Evolutionary conservation across 1,284 basidiomycete genomes (phyloP).

Genomic region (Hemileia vastatrix): DNA sequence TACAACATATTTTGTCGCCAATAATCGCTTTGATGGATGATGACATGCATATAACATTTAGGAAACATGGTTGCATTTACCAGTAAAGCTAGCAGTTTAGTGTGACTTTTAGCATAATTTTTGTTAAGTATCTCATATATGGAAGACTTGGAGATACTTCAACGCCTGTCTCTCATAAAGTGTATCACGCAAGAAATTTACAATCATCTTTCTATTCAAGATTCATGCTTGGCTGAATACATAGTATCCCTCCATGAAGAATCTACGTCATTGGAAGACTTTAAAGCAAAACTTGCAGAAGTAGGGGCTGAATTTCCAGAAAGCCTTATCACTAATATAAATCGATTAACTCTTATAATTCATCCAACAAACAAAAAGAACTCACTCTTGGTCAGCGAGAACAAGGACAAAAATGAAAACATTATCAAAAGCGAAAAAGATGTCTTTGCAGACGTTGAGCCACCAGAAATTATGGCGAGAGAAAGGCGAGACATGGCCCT

Average conservation of each 20-base stretch:
- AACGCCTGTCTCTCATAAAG: constrained; percentile 74
- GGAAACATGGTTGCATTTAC: too few species aligned
- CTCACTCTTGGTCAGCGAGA: constrained; percentile 31
- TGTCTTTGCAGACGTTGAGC: constrained; percentile 11
- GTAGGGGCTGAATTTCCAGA: constrained; percentile 79
- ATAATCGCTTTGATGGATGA: too few species aligned
- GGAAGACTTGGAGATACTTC: constrained; percentile 52
- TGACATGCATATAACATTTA: too few species aligned
- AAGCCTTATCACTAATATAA: constrained; percentile 80
- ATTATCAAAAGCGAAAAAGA: constrained; percentile 37
- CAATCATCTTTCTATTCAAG: constrained; percentile 64
- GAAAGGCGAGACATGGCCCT: constrained; percentile 52
- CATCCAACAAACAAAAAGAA: constrained; percentile 93
- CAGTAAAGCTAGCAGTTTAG: too few species aligned
- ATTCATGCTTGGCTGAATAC: constrained; percentile 90
- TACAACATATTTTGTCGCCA: too few species aligned
- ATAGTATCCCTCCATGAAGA: constrained; percentile 82
- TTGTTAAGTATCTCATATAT: too few species aligned
- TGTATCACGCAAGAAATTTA: constrained; percentile 82
- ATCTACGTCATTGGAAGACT: constrained; percentile 63
- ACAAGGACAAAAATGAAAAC: constrained; percentile 39
- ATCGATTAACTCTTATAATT: constrained; percentile 83
- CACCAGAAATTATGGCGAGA: constrained; percentile 42
- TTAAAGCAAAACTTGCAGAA: constrained; percentile 71
- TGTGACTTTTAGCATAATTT: too few species aligned